Percentiles rank a stretch among this genome's conserved stretches.
These are phyloP conservation scores for Paralagenidium karlingii DNA, from an alignment of 352 stramenopile species.

Conservation along the genomic window DNA sequence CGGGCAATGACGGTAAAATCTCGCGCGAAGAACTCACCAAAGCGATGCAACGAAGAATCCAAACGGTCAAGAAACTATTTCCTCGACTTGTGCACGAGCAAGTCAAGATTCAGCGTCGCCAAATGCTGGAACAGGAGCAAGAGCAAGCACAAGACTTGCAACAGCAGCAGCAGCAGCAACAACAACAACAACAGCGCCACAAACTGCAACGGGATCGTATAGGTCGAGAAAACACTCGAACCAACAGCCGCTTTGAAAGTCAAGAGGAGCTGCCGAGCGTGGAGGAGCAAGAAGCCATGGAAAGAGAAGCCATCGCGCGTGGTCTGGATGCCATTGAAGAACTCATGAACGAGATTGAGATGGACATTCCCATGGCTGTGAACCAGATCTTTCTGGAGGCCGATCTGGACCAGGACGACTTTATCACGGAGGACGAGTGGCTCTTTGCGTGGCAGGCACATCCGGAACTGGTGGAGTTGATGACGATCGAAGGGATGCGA, in stretches of 20 bases:
- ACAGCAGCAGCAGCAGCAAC: background rate
- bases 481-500: constrained; percentile 79
- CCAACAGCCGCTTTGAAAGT: too few relatives aligned
- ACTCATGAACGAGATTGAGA: constrained; percentile 68
- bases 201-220: too few relatives aligned
- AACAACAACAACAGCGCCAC: too few relatives aligned
- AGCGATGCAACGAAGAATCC: constrained; percentile 58
- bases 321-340: constrained; percentile 44
- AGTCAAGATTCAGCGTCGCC: constrained; percentile 26
- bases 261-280: constrained; percentile 9
- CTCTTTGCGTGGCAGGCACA: constrained; percentile 67
- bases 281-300: constrained; percentile 31
- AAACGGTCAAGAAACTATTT: constrained; percentile 61
- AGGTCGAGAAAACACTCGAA: too few relatives aligned
- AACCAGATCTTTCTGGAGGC: constrained; percentile 76
- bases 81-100: constrained; percentile 61
- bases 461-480: constrained; percentile 69
- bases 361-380: constrained; percentile 69
- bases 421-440: constrained; percentile 71
- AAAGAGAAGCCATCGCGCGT: too few relatives aligned
- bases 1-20: constrained; percentile 49
- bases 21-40: constrained; percentile 57
- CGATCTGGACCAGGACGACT: constrained; percentile 65
- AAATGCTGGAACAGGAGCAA: constrained; percentile 27
- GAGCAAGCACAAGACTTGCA: too few relatives aligned